These are phyloP conservation scores for Prunus campanulata DNA, from an alignment of 306 rosid species.

Conservation along the genomic window DNA sequence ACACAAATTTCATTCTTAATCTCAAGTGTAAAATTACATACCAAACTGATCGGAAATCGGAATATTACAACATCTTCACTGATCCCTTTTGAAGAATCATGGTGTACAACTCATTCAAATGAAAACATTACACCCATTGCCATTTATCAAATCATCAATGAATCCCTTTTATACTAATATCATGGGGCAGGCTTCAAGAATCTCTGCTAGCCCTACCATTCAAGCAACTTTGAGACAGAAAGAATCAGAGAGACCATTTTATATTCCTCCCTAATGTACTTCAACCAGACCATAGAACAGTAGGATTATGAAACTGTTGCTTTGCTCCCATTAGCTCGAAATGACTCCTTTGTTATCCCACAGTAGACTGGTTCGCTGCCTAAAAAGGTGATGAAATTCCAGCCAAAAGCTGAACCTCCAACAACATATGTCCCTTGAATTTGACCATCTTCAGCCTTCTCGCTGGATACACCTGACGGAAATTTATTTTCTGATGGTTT, in stretches of 20 bases:
- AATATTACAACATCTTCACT: background rate
- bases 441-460: constrained; percentile 47
- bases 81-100: background rate
- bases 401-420: constrained; percentile 93
- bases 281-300: background rate
- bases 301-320: constrained; percentile 1
- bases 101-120: background rate
- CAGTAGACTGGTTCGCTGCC: constrained; percentile 55
- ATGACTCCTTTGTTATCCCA: constrained; percentile 71
- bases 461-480: constrained; percentile 26
- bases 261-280: background rate
- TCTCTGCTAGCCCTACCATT: background rate
- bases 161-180: background rate
- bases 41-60: background rate
- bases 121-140: background rate
- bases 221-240: background rate
- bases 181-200: too few species aligned
- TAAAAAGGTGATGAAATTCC: constrained; percentile 73
- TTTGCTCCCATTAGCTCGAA: constrained; percentile 33
- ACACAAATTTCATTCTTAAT: background rate
- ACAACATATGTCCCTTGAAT: constrained; percentile 49
- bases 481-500: constrained; percentile 36
- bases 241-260: background rate
- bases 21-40: background rate
- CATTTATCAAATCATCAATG: background rate